phyloP scores from a whole-genome alignment of 2,329 filamentous ascomycete species.

The Phyllosticta capitalensis region DNA sequence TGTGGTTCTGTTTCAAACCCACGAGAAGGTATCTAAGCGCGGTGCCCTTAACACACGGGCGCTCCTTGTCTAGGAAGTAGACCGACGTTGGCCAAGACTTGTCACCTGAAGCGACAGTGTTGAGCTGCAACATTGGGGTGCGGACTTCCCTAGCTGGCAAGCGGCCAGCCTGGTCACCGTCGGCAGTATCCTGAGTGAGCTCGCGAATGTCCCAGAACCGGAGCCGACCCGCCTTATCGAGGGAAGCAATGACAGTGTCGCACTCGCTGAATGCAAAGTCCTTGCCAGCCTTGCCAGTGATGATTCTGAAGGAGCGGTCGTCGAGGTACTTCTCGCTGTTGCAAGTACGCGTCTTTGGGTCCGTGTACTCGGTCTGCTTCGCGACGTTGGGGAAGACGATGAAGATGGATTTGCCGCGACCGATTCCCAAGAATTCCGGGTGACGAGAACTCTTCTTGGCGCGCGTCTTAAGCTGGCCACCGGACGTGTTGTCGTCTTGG shows the following conservation, averaged over 20 bases:
- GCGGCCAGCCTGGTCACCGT: slow-evolving; percentile 19
- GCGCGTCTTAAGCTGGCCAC: slow-evolving; percentile 89
- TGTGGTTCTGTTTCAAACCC: slow-evolving; percentile 98
- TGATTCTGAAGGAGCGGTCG: slow-evolving; percentile 84
- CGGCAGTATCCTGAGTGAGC: slow-evolving; percentile 40
- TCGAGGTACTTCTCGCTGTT: slow-evolving; percentile 81
- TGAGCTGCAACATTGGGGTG: slow-evolving; percentile 75
- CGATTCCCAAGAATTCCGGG: slow-evolving; percentile 89
- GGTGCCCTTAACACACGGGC: slow-evolving; percentile 81
- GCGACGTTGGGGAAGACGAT: slow-evolving; percentile 60
- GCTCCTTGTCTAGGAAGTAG: slow-evolving; percentile 89
- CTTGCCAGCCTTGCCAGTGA: slow-evolving; percentile 95
- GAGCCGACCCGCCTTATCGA: slow-evolving; percentile 92
- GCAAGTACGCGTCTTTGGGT: slow-evolving; percentile 49
- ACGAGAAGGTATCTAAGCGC: slow-evolving; percentile 93
- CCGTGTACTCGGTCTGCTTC: slow-evolving; percentile 40
- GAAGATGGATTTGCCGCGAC: slow-evolving; percentile 91
- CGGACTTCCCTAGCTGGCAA: slow-evolving; percentile 59
- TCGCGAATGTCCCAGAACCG: slow-evolving; percentile 97
- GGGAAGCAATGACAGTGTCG: slow-evolving; percentile 83
- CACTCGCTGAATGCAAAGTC: slow-evolving; percentile 98
- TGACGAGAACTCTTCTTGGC: slow-evolving; percentile 83
- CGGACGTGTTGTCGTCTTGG: slow-evolving; percentile 82
- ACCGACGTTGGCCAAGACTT: slow-evolving; percentile 97
- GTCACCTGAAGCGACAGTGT: slow-evolving; percentile 76